Percentiles rank a stretch among this genome's conserved stretches.
Conservation (phyloP, 2,329 filamentous ascomycete genomes). For the Hymenoscyphus linearis region DNA sequence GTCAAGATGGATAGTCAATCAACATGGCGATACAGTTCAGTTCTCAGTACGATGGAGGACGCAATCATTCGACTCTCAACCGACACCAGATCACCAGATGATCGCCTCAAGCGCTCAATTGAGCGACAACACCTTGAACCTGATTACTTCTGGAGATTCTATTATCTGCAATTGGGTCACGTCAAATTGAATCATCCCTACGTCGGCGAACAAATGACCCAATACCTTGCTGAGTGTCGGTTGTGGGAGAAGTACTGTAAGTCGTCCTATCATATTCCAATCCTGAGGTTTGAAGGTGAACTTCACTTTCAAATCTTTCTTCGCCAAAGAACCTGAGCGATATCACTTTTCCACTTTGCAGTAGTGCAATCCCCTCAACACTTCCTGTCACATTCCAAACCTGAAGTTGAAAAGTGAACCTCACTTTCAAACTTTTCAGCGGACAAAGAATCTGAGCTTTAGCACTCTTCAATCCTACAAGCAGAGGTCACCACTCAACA, state of each 20-base stretch:
- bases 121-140: not conserved
- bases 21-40: not conserved
- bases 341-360: too few relatives aligned
- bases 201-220: not conserved
- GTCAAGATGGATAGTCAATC: not conserved
- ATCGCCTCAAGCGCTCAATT: not conserved
- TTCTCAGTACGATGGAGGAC: not conserved
- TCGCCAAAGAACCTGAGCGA: too few relatives aligned
- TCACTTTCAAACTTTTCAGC: too few relatives aligned
- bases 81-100: not conserved
- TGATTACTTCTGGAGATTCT: not conserved
- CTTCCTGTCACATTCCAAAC: too few relatives aligned
- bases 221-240: not conserved
- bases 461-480: too few relatives aligned
- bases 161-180: not conserved
- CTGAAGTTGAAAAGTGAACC: too few relatives aligned
- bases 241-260: not conserved
- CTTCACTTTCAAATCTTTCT: too few relatives aligned
- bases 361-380: too few relatives aligned
- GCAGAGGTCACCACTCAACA: not conserved
- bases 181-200: not conserved
- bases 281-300: not conserved
- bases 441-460: too few relatives aligned
- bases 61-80: not conserved
- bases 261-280: not conserved